Evolutionary conservation across 106 monocot genomes (phyloP).

Genomic region (Dioscorea dumetorum): DNA sequence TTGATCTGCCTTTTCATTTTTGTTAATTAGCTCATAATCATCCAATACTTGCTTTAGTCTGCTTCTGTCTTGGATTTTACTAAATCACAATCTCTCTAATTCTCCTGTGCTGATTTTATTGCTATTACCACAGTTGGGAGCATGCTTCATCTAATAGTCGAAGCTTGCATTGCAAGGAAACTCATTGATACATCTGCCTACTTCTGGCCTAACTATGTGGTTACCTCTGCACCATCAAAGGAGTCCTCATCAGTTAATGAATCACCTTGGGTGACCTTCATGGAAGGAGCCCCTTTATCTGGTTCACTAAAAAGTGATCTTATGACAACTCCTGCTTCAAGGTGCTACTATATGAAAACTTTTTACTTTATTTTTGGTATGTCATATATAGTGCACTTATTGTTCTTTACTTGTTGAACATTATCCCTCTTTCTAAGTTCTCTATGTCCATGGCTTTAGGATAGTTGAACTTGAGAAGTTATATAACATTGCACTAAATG

Average conservation of each 20-base stretch:
- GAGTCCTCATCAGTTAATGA: conserved; percentile 40
- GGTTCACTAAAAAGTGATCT: conserved; percentile 62
- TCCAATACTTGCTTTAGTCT: too few relatives aligned
- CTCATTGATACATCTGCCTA: conserved; percentile 92
- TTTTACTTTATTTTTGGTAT: background rate
- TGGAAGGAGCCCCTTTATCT: conserved; percentile 66
- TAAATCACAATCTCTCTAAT: too few relatives aligned
- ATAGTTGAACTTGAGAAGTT: conserved; percentile 68
- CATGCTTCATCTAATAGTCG: conserved; percentile 90
- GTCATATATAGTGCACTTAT: background rate
- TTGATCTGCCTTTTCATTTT: too few relatives aligned
- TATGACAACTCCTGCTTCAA: conserved; percentile 72
- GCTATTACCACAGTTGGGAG: conserved; percentile 52
- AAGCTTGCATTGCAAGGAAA: conserved; percentile 90
- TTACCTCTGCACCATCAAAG: conserved; percentile 28
- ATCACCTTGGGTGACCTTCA: conserved; percentile 74
- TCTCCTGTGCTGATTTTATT: background rate
- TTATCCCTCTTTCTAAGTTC: background rate
- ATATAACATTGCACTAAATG: conserved; percentile 66
- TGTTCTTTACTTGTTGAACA: too few relatives aligned
- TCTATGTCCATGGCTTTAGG: conserved; percentile 16
- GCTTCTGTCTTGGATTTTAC: too few relatives aligned
- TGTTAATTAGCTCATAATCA: too few relatives aligned
- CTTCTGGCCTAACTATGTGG: conserved; percentile 90
- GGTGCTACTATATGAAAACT: conserved; percentile 29